Conservation (phyloP, 352 stramenopile species). For the Phytophthora cryptogea region DNA sequence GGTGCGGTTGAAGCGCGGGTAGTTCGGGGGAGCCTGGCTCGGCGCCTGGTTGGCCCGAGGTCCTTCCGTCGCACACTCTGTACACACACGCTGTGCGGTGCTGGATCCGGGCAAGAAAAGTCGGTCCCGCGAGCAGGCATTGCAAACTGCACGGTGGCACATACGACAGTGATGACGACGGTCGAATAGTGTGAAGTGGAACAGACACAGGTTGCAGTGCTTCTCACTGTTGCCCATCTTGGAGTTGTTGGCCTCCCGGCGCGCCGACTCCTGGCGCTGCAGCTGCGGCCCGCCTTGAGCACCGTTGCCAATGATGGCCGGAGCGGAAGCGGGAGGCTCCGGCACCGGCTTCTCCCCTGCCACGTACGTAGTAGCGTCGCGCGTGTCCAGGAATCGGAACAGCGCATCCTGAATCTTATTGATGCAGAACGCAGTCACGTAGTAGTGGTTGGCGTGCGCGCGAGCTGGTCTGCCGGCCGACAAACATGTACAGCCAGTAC, state of each 20-base stretch:
- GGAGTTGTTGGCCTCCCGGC: slow-evolving; percentile 58
- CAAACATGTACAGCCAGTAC: slow-evolving; percentile 84
- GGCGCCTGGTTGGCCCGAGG: slow-evolving; percentile 55
- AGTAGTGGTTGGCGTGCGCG: slow-evolving; percentile 86
- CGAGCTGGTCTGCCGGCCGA: slow-evolving; percentile 70
- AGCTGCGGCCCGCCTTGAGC: slow-evolving; percentile 34
- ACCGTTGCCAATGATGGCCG: slow-evolving; percentile 34
- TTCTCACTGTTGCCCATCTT: slow-evolving; percentile 81
- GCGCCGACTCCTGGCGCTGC: slow-evolving; percentile 56
- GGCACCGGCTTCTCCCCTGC: slow-evolving; percentile 71
- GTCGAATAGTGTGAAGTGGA: slow-evolving; percentile 91
- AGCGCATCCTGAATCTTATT: slow-evolving; percentile 88
- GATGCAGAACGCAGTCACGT: slow-evolving; percentile 88
- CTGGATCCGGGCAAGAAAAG: slow-evolving; percentile 84
- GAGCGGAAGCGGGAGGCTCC: slow-evolving; percentile 60
- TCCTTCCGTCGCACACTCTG: slow-evolving; percentile 84
- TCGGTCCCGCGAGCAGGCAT: slow-evolving; percentile 83
- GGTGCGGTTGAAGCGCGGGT: slow-evolving; percentile 59
- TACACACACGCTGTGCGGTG: slow-evolving; percentile 89
- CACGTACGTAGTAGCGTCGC: slow-evolving; percentile 81
- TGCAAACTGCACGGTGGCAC: slow-evolving; percentile 88
- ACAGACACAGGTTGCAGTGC: slow-evolving; percentile 90
- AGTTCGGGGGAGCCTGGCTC: slow-evolving; percentile 23
- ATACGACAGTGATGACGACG: slow-evolving; percentile 90
- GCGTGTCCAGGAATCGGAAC: slow-evolving; percentile 82